A percentile compares a stretch with the other conserved stretches of the same genome.
phyloP scores from a whole-genome alignment of 2,329 filamentous ascomycete species.

The Fusarium sterilihyphosum region DNA sequence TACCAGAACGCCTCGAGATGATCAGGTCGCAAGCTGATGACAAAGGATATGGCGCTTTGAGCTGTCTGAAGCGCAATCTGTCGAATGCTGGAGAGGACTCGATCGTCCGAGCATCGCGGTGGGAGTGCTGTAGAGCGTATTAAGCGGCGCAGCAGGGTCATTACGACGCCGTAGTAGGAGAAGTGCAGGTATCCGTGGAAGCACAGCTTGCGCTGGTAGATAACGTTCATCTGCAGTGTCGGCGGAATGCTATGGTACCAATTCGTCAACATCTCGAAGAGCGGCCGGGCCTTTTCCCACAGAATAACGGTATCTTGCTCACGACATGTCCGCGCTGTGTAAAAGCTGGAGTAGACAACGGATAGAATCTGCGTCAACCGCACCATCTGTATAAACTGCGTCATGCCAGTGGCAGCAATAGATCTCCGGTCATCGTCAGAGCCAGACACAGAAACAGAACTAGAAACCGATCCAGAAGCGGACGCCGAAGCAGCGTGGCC shows the following conservation, averaged over 20 bases:
- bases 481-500: conserved; percentile 10
- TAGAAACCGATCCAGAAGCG: conserved; percentile 17
- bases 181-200: conserved; percentile 55
- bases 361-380: conserved; percentile 58
- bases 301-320: conserved; percentile 49
- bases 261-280: conserved; percentile 58
- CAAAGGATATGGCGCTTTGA: conserved; percentile 48
- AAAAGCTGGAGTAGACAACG: conserved; percentile 57
- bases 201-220: conserved; percentile 54
- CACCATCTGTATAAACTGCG: conserved; percentile 58
- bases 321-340: conserved; percentile 47
- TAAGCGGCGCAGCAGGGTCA: conserved; percentile 57
- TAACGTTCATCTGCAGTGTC: conserved; percentile 55
- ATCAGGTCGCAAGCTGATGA: conserved; percentile 48
- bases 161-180: conserved; percentile 58
- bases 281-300: conserved; percentile 58
- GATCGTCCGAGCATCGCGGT: conserved; percentile 44
- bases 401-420: conserved; percentile 50
- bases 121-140: conserved; percentile 49
- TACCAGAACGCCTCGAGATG: conserved; percentile 56
- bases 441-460: conserved; percentile 26
- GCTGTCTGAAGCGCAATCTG: conserved; percentile 46
- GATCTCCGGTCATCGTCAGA: conserved; percentile 45
- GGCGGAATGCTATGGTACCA: conserved; percentile 59
- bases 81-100: conserved; percentile 44